Evolutionary conservation across 257 asterid species (phyloP).

Genomic region (Solanum infundibuliforme): DNA sequence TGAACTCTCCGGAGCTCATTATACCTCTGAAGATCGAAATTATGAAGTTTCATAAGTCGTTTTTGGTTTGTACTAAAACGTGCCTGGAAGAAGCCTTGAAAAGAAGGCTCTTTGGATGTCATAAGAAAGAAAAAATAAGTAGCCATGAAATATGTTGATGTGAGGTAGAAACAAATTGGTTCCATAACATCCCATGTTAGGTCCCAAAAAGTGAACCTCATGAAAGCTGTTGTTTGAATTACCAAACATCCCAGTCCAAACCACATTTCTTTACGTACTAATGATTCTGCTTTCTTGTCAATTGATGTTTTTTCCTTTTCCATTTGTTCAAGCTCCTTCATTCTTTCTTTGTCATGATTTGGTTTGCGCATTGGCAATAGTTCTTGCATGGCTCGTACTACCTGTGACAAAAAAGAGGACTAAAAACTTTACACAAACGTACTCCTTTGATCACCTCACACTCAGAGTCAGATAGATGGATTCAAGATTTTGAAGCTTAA

Average conservation of each 20-base stretch:
- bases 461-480: too few species aligned
- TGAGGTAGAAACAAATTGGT: constrained; percentile 48
- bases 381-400: constrained; percentile 7
- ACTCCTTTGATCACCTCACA: too few species aligned
- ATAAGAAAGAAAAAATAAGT: constrained; percentile 43
- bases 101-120: constrained; percentile 49
- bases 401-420: neutral
- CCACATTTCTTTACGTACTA: constrained; percentile 49
- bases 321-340: constrained; percentile 28
- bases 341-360: constrained; percentile 5
- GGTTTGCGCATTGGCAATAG: constrained; percentile 2
- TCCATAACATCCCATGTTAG: constrained; percentile 78
- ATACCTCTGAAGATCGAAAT: constrained; percentile 37
- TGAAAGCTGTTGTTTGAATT: constrained; percentile 30
- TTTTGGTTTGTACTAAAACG: constrained; percentile 43
- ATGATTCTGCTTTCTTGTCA: constrained; percentile 40
- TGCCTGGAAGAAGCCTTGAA: constrained; percentile 44
- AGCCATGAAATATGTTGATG: constrained; percentile 29
- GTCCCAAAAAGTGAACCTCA: constrained; percentile 63
- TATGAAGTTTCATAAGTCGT: constrained; percentile 32
- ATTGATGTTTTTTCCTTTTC: constrained; percentile 35
- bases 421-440: too few species aligned
- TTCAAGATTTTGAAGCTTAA: too few species aligned
- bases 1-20: constrained; percentile 15
- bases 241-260: constrained; percentile 29